phyloP scores from a whole-genome alignment of 2,329 filamentous ascomycete species.

The Venturia nashicola region DNA sequence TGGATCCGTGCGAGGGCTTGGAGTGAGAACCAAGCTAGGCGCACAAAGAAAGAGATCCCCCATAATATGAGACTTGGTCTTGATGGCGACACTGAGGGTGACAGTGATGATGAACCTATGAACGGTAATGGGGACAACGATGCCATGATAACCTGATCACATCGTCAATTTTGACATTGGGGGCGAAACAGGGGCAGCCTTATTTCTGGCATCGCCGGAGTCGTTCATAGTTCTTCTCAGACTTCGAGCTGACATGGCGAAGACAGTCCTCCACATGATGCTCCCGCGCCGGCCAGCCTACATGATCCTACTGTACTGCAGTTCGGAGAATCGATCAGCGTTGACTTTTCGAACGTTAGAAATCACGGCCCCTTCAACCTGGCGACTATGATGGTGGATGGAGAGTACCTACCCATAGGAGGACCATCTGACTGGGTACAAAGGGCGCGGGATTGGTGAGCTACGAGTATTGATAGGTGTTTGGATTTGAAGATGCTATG shows the following conservation, averaged over 20 bases:
- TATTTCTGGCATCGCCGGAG: not conserved
- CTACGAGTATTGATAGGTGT: not conserved
- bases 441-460: not conserved
- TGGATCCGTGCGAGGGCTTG: conserved; percentile 74
- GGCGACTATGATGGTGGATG: too few relatives aligned
- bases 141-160: conserved; percentile 7
- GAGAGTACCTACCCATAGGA: too few relatives aligned
- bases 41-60: conserved; percentile 30
- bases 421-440: too few relatives aligned
- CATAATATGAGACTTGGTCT: conserved; percentile 28
- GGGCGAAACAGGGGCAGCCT: not conserved
- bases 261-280: not conserved
- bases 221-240: not conserved
- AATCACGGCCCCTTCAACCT: too few relatives aligned
- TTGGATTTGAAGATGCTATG: not conserved
- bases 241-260: not conserved
- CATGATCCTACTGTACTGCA: not conserved
- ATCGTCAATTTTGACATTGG: not conserved
- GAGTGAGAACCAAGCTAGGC: conserved; percentile 56
- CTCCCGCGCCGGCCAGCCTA: not conserved
- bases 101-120: conserved; percentile 16
- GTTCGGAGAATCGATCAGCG: too few relatives aligned
- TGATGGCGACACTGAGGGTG: conserved; percentile 18
- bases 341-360: too few relatives aligned
- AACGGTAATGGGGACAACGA: conserved; percentile 18